A percentile compares a stretch with the other conserved stretches of the same genome.
phyloP scores from a whole-genome alignment of 2,329 filamentous ascomycete species.

The Fusarium fracticaudum region DNA sequence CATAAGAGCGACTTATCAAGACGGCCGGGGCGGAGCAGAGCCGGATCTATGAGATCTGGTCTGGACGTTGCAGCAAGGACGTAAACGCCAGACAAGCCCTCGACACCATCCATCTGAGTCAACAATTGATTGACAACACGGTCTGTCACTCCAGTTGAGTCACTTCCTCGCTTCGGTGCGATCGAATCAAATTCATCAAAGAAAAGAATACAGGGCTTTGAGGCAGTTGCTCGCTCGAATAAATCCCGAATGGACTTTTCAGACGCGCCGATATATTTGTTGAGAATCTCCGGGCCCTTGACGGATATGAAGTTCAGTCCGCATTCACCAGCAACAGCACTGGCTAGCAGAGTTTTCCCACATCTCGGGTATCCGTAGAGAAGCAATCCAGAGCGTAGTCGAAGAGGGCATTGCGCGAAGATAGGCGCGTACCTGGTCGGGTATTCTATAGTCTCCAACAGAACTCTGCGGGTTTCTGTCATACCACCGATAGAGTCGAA shows the following conservation, averaged over 20 bases:
- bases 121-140: conserved; percentile 97
- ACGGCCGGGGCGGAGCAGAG: conserved; percentile 87
- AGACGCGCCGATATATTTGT: conserved; percentile 98
- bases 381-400: conserved; percentile 90
- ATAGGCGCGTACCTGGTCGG: conserved; percentile 98
- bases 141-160: conserved; percentile 96
- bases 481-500: conserved; percentile 94
- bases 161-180: conserved; percentile 94
- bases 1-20: conserved; percentile 94
- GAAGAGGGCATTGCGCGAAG: conserved; percentile 92
- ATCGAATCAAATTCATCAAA: conserved; percentile 99
- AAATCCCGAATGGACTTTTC: conserved; percentile 96
- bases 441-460: conserved; percentile 95
- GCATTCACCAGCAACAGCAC: conserved; percentile 94
- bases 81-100: conserved; percentile 93
- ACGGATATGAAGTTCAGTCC: conserved; percentile 98
- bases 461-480: conserved; percentile 81
- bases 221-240: conserved; percentile 91
- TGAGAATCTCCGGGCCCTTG: conserved; percentile 96
- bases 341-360: conserved; percentile 94
- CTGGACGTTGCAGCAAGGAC: conserved; percentile 93
- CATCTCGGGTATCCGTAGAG: conserved; percentile 96
- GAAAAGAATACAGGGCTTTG: conserved; percentile 92
- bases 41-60: conserved; percentile 94
- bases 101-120: conserved; percentile 98